Conservation (phyloP, 2,329 filamentous ascomycete species). For the Whalleya microplaca region DNA sequence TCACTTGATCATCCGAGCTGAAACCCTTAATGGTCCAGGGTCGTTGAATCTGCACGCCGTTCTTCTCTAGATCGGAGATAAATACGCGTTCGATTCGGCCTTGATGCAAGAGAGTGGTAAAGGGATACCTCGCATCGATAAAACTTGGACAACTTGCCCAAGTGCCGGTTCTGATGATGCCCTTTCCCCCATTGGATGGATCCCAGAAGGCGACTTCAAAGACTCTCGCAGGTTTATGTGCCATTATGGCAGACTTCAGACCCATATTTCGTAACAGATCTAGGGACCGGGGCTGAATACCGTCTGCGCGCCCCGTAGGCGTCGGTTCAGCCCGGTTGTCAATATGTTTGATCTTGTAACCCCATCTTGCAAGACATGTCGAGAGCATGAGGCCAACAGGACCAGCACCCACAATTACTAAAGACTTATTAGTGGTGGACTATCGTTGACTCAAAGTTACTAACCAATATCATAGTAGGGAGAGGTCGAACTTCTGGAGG, state of each 20-base stretch:
- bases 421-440: constrained; percentile 34
- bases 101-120: constrained; percentile 73
- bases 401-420: constrained; percentile 86
- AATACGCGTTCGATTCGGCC: constrained; percentile 73
- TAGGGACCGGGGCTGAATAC: constrained; percentile 86
- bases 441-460: constrained; percentile 2
- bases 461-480: constrained; percentile 51
- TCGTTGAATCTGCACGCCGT: constrained; percentile 63
- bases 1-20: constrained; percentile 56
- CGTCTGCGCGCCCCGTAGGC: constrained; percentile 82
- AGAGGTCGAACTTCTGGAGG: constrained; percentile 18
- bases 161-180: constrained; percentile 68
- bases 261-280: constrained; percentile 90
- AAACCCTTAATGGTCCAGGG: constrained; percentile 69
- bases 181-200: constrained; percentile 55
- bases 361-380: constrained; percentile 87
- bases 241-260: constrained; percentile 86
- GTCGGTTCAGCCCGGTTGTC: constrained; percentile 89
- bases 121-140: constrained; percentile 72
- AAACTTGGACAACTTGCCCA: constrained; percentile 92
- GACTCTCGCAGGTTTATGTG: constrained; percentile 82
- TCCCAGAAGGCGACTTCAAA: constrained; percentile 80
- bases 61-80: constrained; percentile 66
- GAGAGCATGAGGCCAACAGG: constrained; percentile 88
- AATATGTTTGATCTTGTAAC: constrained; percentile 93